phyloP scores from a whole-genome alignment of 169 alveolate genomes.

The Plasmodium yoelii region DNA sequence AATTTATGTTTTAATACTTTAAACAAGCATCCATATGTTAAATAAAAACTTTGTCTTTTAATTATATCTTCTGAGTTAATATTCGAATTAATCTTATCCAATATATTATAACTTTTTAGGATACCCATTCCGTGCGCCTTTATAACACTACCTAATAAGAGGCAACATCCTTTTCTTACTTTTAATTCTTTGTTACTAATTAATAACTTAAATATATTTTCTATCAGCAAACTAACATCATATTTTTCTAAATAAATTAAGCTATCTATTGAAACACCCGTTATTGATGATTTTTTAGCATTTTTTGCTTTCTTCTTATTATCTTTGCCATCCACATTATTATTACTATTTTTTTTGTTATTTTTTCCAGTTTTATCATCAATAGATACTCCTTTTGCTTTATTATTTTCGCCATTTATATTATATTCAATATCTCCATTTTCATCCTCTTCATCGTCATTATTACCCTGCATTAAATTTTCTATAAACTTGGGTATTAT shows the following conservation, averaged over 20 bases:
- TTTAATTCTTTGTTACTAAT: constrained; percentile 51
- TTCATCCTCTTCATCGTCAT: constrained; percentile 5
- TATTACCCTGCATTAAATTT: constrained; percentile 43
- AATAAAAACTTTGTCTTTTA: constrained; percentile 75
- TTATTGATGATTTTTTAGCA: constrained; percentile 11
- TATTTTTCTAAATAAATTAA: constrained; percentile 38
- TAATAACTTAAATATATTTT: constrained; percentile 31
- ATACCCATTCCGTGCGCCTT: constrained; percentile 73
- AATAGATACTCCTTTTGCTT: not conserved
- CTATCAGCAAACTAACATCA: constrained; percentile 42
- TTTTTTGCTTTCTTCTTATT: not conserved
- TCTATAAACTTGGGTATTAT: constrained; percentile 74
- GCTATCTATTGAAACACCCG: constrained; percentile 8
- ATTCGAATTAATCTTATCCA: constrained; percentile 38
- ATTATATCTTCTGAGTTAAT: constrained; percentile 58
- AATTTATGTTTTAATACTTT: constrained; percentile 66
- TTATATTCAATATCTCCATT: not conserved
- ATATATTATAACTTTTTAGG: constrained; percentile 31
- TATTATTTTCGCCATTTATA: not conserved
- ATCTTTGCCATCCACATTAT: not conserved
- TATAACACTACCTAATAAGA: constrained; percentile 62
- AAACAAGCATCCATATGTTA: constrained; percentile 63
- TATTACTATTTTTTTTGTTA: constrained; percentile 9
- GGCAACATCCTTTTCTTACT: constrained; percentile 72
- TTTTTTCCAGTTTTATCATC: not conserved